Percentiles rank a stretch among this genome's conserved stretches.
Evolutionary conservation across 2,329 filamentous ascomycete genomes (phyloP).

Genomic region (Pseudodiploospora longispora): DNA sequence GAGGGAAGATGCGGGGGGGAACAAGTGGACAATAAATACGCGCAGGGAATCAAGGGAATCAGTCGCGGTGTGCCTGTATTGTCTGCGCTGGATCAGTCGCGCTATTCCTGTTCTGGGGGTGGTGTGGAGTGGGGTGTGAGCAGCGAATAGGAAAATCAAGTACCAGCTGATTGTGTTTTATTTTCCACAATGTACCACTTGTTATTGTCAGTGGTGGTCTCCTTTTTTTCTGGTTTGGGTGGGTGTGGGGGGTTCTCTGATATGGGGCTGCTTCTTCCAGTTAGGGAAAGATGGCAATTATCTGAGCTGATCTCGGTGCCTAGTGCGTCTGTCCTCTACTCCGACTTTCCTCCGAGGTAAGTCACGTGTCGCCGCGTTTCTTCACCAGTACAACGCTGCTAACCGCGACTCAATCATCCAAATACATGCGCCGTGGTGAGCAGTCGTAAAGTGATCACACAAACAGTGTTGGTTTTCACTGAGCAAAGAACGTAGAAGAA

Average conservation of each 20-base stretch:
- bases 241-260: background rate
- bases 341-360: no score
- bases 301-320: no score
- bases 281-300: no score
- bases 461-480: no score
- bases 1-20: slow-evolving; percentile 20
- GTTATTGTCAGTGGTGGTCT: slow-evolving; percentile 1
- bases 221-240: background rate
- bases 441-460: no score
- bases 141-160: slow-evolving; percentile 1
- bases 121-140: slow-evolving; percentile 10
- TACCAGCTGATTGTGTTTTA: slow-evolving; percentile 5
- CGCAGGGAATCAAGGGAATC: slow-evolving; percentile 25
- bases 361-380: no score
- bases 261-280: no score
- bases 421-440: no score
- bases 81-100: slow-evolving; percentile 12
- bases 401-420: no score
- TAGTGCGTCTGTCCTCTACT: no score
- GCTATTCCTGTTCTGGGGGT: slow-evolving; percentile 10
- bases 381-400: no score
- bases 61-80: background rate
- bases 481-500: no score
- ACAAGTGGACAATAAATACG: slow-evolving; percentile 26
- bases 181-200: slow-evolving; percentile 1